These are phyloP conservation scores for Neonectria ditissima DNA, from an alignment of 2,329 filamentous ascomycete species.

Conservation along the genomic window DNA sequence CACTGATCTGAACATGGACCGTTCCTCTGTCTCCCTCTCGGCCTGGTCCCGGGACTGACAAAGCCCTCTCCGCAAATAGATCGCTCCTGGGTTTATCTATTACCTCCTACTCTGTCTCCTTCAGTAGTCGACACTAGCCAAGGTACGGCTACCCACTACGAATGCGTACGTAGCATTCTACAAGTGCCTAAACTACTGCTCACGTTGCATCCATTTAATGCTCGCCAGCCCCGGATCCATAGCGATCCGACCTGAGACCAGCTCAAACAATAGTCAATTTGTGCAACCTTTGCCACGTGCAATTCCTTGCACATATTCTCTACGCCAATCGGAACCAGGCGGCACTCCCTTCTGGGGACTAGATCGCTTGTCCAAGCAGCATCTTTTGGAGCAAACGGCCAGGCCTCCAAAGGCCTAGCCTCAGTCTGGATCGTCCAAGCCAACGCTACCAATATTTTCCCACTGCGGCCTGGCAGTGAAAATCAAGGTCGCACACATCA, in stretches of 20 bases:
- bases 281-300: conserved; percentile 43
- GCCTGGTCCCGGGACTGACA: not conserved
- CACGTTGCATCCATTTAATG: not conserved
- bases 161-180: not conserved
- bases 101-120: conserved; percentile 14
- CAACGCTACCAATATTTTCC: conserved; percentile 4
- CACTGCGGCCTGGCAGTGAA: conserved; percentile 9
- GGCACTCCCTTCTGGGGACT: conserved; percentile 18
- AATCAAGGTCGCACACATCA: conserved; percentile 8
- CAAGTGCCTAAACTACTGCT: not conserved
- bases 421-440: conserved; percentile 19
- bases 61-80: conserved; percentile 13
- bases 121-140: conserved; percentile 5
- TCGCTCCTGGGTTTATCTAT: conserved; percentile 5
- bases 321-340: conserved; percentile 38
- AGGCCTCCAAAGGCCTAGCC: conserved; percentile 14
- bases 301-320: conserved; percentile 17
- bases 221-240: conserved; percentile 15
- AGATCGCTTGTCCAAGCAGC: conserved; percentile 20
- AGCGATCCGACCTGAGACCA: conserved; percentile 43
- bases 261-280: conserved; percentile 40
- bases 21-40: conserved; percentile 8
- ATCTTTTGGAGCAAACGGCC: conserved; percentile 1
- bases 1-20: conserved; percentile 27
- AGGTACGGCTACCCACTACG: conserved; percentile 2